These are phyloP conservation scores for Phaeosphaeria sp. DNA, from an alignment of 2,329 filamentous ascomycete genomes.

Conservation along the genomic window DNA sequence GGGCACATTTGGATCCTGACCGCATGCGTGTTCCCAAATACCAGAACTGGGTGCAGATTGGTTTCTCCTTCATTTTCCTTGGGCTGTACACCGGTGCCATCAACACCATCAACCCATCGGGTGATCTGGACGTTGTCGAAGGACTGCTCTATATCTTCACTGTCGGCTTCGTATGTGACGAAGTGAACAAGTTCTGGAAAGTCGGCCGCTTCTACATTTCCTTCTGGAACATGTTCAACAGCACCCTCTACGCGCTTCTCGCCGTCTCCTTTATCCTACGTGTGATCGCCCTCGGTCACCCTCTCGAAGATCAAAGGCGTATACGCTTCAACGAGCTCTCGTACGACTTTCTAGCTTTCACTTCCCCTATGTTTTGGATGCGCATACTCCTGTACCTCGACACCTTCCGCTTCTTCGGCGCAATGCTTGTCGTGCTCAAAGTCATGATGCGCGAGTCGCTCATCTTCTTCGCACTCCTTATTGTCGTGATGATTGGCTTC, in stretches of 20 bases:
- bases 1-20: constrained; percentile 87
- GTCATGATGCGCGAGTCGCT: constrained; percentile 72
- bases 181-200: constrained; percentile 89
- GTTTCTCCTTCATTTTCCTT: constrained; percentile 84
- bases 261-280: constrained; percentile 80
- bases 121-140: constrained; percentile 85
- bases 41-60: constrained; percentile 87
- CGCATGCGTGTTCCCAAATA: constrained; percentile 92
- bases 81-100: constrained; percentile 87
- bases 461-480: constrained; percentile 92
- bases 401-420: constrained; percentile 92
- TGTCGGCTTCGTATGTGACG: constrained; percentile 87
- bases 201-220: constrained; percentile 88
- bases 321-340: constrained; percentile 76
- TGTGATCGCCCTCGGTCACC: constrained; percentile 76
- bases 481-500: constrained; percentile 84
- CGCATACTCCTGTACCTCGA: constrained; percentile 92
- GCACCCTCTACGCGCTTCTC: constrained; percentile 78
- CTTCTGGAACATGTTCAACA: constrained; percentile 98
- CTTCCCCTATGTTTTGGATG: constrained; percentile 96
- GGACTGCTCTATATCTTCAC: constrained; percentile 90
- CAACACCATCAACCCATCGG: constrained; percentile 88
- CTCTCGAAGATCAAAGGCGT: constrained; percentile 57
- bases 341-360: constrained; percentile 94
- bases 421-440: constrained; percentile 96